Percentiles rank a stretch among this genome's conserved stretches.
phyloP scores from a whole-genome alignment of 768 basidiomycete species.

The Mycena leptocephala region DNA sequence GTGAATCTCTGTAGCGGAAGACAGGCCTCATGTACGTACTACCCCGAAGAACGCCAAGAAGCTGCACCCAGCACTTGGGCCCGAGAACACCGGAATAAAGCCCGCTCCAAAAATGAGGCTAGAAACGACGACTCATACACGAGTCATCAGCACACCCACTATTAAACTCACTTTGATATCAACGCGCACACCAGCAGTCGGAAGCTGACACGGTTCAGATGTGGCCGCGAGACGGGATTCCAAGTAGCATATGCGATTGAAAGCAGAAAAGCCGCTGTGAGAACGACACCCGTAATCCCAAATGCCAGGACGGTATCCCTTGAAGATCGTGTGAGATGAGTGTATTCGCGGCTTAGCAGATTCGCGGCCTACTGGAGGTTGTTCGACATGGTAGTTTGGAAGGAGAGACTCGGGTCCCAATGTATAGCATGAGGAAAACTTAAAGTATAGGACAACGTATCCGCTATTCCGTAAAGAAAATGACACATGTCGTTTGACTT shows the following conservation, averaged over 20 bases:
- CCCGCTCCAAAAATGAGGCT: conserved; percentile 4
- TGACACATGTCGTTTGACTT: conserved; percentile 11
- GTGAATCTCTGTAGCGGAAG: not conserved
- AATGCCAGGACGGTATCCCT: conserved; percentile 6
- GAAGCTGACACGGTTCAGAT: conserved; percentile 7
- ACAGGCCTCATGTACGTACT: not conserved
- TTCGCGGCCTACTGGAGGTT: not conserved
- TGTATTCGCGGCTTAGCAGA: not conserved
- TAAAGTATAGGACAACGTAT: conserved; percentile 2
- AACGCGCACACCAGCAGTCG: conserved; percentile 6
- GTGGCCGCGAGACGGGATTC: conserved; percentile 1
- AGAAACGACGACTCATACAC: not conserved
- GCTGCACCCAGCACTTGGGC: too few relatives aligned
- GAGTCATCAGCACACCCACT: not conserved
- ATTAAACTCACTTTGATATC: too few relatives aligned
- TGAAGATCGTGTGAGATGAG: not conserved
- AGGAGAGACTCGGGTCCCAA: conserved; percentile 11
- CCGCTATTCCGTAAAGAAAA: conserved; percentile 10
- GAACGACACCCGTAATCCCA: conserved; percentile 6
- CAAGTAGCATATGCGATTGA: not conserved
- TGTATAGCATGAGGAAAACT: conserved; percentile 4
- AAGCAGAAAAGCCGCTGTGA: conserved; percentile 10
- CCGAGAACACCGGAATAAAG: not conserved
- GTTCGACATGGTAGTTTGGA: conserved; percentile 8
- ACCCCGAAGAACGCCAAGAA: conserved; percentile 14